These are phyloP conservation scores for Gentiana macrophylla DNA, from an alignment of 257 asterid species.

Conservation along the genomic window DNA sequence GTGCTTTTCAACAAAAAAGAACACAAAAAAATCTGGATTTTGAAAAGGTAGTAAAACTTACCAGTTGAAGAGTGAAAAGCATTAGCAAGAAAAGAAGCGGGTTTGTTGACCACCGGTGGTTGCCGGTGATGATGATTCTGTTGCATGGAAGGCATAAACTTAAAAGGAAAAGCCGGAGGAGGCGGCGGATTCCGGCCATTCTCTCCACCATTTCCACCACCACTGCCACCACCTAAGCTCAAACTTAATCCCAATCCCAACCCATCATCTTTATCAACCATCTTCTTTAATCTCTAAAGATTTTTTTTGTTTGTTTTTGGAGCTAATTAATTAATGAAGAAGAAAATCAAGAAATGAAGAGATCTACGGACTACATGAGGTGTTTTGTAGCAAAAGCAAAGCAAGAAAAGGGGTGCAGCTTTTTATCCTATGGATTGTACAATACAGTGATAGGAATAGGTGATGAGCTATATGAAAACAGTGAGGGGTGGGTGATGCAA, in stretches of 20 bases:
- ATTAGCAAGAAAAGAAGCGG: conserved; percentile 18
- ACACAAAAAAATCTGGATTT: too few relatives aligned
- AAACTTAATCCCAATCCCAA: conserved; percentile 60
- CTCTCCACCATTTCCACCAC: conserved; percentile 6
- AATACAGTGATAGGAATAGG: conserved; percentile 22
- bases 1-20: too few relatives aligned
- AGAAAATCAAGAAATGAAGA: not conserved
- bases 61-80: conserved; percentile 41
- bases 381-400: conserved; percentile 35
- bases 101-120: conserved; percentile 1
- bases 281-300: conserved; percentile 5
- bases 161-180: conserved; percentile 36
- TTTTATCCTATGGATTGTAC: conserved; percentile 25
- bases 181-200: conserved; percentile 2
- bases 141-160: conserved; percentile 25
- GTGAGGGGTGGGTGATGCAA: not conserved
- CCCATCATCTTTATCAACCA: conserved; percentile 54
- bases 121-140: conserved; percentile 3
- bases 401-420: conserved; percentile 31
- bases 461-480: conserved; percentile 23
- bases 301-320: not conserved
- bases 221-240: conserved; percentile 39
- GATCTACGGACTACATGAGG: conserved; percentile 16
- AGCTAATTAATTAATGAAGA: not conserved
- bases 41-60: conserved; percentile 11